Conservation (phyloP, 2,329 filamentous ascomycete species). For the Talaromyces sp. region DNA sequence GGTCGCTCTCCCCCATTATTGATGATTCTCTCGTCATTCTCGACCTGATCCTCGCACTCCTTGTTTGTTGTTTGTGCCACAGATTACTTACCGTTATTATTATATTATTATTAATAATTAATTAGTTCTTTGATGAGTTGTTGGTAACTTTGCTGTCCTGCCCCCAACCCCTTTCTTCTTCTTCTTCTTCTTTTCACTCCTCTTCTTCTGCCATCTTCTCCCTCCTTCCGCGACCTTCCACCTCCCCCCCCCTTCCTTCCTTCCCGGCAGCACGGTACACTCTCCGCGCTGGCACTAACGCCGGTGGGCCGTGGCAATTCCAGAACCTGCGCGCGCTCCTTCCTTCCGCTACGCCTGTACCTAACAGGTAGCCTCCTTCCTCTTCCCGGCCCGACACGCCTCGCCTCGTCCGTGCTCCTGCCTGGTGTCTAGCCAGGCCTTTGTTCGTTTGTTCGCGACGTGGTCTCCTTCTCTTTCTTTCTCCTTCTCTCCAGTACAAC, state of each 20-base stretch:
- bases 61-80: neutral
- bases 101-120: neutral
- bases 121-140: neutral
- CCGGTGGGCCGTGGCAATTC: neutral
- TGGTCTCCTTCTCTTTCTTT: neutral
- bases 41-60: neutral
- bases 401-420: neutral
- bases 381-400: neutral
- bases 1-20: neutral
- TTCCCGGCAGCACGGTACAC: neutral
- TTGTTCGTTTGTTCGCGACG: neutral
- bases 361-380: neutral
- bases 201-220: neutral
- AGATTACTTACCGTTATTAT: no score
- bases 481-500: neutral
- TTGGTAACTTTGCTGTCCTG: neutral
- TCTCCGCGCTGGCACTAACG: neutral
- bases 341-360: slow-evolving; percentile 5
- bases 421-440: neutral
- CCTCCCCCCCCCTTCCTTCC: neutral
- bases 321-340: neutral
- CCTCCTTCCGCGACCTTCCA: neutral
- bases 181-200: neutral
- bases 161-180: neutral
- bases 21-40: neutral